These are phyloP conservation scores for Pontederia paniculata DNA, from an alignment of 176 grass and related monocot genomes.

Conservation along the genomic window DNA sequence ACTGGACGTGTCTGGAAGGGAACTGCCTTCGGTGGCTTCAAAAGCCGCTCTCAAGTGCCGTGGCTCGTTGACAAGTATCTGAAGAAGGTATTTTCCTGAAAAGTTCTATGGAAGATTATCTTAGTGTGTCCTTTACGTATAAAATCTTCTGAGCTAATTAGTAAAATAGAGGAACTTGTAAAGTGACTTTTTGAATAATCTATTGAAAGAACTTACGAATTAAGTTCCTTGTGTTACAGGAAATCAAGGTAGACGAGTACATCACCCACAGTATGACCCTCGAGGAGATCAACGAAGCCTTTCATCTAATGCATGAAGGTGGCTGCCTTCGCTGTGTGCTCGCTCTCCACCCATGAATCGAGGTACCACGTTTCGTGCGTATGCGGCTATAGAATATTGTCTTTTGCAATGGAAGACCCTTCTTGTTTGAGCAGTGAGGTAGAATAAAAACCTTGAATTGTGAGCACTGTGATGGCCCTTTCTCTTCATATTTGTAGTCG, in stretches of 20 bases:
- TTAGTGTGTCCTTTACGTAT: not conserved
- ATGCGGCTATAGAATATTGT: too few species aligned
- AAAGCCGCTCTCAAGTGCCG: conserved; percentile 87
- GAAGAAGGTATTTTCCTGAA: conserved; percentile 59
- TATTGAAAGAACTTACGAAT: not conserved
- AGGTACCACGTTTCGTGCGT: too few species aligned
- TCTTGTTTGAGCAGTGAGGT: too few species aligned
- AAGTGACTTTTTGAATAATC: too few species aligned
- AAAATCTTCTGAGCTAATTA: not conserved
- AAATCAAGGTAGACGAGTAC: conserved; percentile 99
- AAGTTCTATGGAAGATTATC: not conserved
- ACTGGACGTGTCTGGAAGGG: conserved; percentile 94
- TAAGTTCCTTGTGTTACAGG: conserved; percentile 21
- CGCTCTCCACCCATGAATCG: conserved; percentile 19
- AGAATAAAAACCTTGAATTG: too few species aligned
- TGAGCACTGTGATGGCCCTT: too few species aligned
- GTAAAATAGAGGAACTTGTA: not conserved
- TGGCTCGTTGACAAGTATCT: conserved; percentile 96
- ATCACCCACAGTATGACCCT: conserved; percentile 87
- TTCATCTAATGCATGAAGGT: conserved; percentile 81
- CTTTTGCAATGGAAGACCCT: too few species aligned
- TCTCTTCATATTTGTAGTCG: too few species aligned
- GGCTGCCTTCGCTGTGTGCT: conserved; percentile 88
- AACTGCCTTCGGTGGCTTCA: conserved; percentile 94
- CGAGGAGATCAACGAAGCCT: conserved; percentile 56